These are phyloP conservation scores for Solanum lignicaule DNA, from an alignment of 257 asterid species.

Conservation along the genomic window DNA sequence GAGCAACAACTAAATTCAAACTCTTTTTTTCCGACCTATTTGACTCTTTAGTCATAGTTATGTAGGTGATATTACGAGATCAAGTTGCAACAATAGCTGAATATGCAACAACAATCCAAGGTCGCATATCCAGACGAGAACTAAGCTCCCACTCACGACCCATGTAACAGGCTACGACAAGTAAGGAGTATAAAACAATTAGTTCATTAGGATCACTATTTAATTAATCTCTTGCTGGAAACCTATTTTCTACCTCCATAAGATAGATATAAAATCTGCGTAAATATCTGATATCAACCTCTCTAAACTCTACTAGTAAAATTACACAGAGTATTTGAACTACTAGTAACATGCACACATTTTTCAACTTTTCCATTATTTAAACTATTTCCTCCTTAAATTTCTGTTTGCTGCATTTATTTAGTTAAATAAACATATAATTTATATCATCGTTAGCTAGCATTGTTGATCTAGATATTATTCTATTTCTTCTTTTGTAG, in stretches of 20 bases:
- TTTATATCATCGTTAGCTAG: background rate
- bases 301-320: background rate
- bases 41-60: background rate
- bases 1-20: background rate
- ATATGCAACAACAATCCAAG: background rate
- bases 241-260: background rate
- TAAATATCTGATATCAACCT: background rate
- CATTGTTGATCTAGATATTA: background rate
- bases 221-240: background rate
- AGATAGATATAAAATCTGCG: rapidly evolving
- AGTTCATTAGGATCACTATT: background rate
- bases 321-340: background rate
- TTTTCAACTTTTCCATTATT: background rate
- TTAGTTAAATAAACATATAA: background rate
- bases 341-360: background rate
- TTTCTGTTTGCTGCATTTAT: background rate
- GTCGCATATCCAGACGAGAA: no score
- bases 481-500: background rate
- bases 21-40: background rate
- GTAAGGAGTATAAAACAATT: background rate
- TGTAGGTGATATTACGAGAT: background rate
- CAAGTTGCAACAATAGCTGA: background rate
- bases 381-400: background rate
- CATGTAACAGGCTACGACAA: background rate
- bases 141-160: background rate